A percentile compares a stretch with the other conserved stretches of the same genome.
These are phyloP conservation scores for Venturia pyrina DNA, from an alignment of 2,329 filamentous ascomycete species.

Conservation along the genomic window DNA sequence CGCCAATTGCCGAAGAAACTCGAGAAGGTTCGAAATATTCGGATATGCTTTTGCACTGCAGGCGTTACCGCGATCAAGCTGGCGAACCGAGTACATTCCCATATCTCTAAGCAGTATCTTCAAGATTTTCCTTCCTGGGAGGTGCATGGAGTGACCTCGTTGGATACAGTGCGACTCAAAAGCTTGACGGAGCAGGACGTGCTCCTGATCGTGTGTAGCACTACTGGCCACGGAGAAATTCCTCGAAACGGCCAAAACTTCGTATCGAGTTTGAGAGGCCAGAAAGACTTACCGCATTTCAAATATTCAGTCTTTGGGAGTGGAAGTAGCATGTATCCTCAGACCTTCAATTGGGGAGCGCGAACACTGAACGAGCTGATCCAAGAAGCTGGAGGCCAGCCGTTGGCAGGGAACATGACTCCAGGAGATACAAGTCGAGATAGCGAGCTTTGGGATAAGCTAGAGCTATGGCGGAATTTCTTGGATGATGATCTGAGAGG, in stretches of 20 bases:
- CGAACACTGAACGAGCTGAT: constrained; percentile 12
- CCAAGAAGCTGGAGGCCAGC: constrained; percentile 13
- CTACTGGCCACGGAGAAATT: constrained; percentile 17
- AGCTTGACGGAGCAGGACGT: constrained; percentile 13
- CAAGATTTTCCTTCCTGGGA: constrained; percentile 8
- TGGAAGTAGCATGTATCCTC: constrained; percentile 17
- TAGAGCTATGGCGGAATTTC: constrained; percentile 7
- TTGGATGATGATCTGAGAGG: not conserved
- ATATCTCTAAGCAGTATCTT: constrained; percentile 12
- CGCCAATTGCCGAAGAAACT: not conserved
- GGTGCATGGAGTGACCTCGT: constrained; percentile 3
- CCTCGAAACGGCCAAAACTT: constrained; percentile 16
- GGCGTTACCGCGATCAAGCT: constrained; percentile 11
- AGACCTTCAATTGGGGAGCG: constrained; percentile 16
- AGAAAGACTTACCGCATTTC: constrained; percentile 1
- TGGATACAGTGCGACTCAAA: constrained; percentile 9
- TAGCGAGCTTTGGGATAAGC: constrained; percentile 7
- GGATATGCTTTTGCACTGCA: constrained; percentile 12
- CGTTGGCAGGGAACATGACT: constrained; percentile 6
- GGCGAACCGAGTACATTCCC: constrained; percentile 11
- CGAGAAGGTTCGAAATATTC: not conserved
- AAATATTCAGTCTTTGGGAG: constrained; percentile 17
- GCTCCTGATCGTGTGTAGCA: constrained; percentile 16
- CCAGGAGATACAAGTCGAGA: constrained; percentile 8
- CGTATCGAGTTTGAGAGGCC: not conserved